phyloP scores from a whole-genome alignment of 2,329 filamentous ascomycete species.

The Colletotrichum trifolii region DNA sequence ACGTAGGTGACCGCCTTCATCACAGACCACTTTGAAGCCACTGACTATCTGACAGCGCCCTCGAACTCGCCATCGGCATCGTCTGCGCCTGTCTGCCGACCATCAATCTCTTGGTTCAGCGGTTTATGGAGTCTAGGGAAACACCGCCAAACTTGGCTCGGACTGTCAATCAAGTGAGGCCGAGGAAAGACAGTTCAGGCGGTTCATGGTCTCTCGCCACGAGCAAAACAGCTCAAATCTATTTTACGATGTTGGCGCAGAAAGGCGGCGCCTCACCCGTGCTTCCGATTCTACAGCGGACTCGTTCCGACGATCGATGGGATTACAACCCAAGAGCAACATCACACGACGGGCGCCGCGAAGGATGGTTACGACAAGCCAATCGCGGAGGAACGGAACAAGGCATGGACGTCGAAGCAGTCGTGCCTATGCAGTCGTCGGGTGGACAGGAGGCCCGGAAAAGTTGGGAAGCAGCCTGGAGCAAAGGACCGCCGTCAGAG shows the following conservation, averaged over 20 bases:
- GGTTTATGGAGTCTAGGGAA: neutral
- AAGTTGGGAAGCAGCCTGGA: too few species aligned
- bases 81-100: constrained; percentile 7
- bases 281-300: neutral
- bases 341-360: neutral
- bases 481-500: too few species aligned
- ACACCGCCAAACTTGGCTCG: neutral
- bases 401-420: too few species aligned
- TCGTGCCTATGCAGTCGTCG: too few species aligned
- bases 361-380: neutral
- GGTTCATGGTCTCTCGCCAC: too few species aligned
- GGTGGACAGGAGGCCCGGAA: too few species aligned
- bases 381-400: too few species aligned
- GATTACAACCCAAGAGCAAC: neutral
- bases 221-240: too few species aligned
- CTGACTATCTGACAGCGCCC: neutral
- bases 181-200: neutral
- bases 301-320: neutral
- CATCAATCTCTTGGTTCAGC: neutral
- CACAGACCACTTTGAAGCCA: neutral
- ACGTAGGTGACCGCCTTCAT: neutral
- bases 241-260: neutral
- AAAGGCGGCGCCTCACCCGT: neutral
- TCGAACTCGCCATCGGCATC: constrained; percentile 7
- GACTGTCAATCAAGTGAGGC: neutral